These are phyloP conservation scores for Lagerstroemia speciosa DNA, from an alignment of 345 rosid species.

Conservation along the genomic window DNA sequence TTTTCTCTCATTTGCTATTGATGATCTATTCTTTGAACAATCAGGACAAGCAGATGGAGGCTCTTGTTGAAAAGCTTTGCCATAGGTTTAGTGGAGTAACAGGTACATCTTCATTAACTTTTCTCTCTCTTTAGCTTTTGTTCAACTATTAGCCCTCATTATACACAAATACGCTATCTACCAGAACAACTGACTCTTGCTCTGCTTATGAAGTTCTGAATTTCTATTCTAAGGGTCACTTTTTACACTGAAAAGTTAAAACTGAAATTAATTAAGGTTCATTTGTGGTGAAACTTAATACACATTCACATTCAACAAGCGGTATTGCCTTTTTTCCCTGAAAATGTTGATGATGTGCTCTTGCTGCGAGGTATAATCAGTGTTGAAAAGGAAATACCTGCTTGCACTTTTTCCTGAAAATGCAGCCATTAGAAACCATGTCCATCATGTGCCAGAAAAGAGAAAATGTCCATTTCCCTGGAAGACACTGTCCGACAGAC, in stretches of 20 bases:
- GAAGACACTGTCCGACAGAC: not conserved
- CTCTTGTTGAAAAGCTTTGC: constrained; percentile 97
- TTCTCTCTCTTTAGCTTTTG: not conserved
- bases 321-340: too few species aligned
- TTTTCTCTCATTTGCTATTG: not conserved
- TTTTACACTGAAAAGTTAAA: not conserved
- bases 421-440: too few species aligned
- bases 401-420: too few species aligned
- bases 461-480: not conserved
- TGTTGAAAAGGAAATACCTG: too few species aligned
- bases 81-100: constrained; percentile 85
- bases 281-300: too few species aligned
- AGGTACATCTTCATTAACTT: constrained; percentile 35
- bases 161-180: not conserved
- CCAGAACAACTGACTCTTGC: not conserved
- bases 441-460: not conserved
- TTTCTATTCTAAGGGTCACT: not conserved
- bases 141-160: not conserved
- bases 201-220: not conserved
- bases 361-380: too few species aligned
- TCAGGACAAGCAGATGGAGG: constrained; percentile 97
- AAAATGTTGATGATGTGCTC: too few species aligned
- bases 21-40: constrained; percentile 11
- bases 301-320: too few species aligned
- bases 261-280: not conserved